Conservation (phyloP, 2,329 filamentous ascomycete genomes). For the Penicillium sp. region DNA sequence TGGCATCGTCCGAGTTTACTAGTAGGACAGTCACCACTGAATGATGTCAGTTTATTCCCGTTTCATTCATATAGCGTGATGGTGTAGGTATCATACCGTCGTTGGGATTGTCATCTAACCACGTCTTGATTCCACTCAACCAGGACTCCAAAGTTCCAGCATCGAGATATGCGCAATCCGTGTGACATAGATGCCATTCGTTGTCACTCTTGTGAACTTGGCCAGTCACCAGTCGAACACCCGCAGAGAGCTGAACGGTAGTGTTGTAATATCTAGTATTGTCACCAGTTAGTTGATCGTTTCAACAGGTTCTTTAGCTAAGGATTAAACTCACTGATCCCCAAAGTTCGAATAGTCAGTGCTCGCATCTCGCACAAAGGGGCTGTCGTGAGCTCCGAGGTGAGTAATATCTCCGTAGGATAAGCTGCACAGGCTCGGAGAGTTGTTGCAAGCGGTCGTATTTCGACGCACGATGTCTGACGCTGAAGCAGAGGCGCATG, state of each 20-base stretch:
- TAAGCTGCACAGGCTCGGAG: slow-evolving; percentile 65
- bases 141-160: slow-evolving; percentile 63
- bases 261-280: slow-evolving; percentile 56
- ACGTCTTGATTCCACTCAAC: slow-evolving; percentile 61
- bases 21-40: slow-evolving; percentile 67
- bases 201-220: slow-evolving; percentile 64
- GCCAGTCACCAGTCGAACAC: slow-evolving; percentile 66
- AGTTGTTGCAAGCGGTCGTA: slow-evolving; percentile 70
- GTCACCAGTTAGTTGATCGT: neutral
- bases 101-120: slow-evolving; percentile 66
- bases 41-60: neutral
- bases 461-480: slow-evolving; percentile 23
- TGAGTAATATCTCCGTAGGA: slow-evolving; percentile 73
- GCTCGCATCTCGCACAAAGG: slow-evolving; percentile 64
- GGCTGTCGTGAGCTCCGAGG: slow-evolving; percentile 70
- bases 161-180: slow-evolving; percentile 63
- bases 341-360: slow-evolving; percentile 62
- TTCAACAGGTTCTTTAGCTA: neutral
- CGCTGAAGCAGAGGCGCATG: slow-evolving; percentile 23
- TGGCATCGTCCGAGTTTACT: slow-evolving; percentile 63
- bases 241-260: slow-evolving; percentile 65
- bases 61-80: neutral
- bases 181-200: slow-evolving; percentile 67
- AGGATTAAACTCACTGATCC: slow-evolving; percentile 56
- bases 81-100: slow-evolving; percentile 44